Conservation (phyloP, 1,284 basidiomycete species). For the Tylopilus sp. region DNA sequence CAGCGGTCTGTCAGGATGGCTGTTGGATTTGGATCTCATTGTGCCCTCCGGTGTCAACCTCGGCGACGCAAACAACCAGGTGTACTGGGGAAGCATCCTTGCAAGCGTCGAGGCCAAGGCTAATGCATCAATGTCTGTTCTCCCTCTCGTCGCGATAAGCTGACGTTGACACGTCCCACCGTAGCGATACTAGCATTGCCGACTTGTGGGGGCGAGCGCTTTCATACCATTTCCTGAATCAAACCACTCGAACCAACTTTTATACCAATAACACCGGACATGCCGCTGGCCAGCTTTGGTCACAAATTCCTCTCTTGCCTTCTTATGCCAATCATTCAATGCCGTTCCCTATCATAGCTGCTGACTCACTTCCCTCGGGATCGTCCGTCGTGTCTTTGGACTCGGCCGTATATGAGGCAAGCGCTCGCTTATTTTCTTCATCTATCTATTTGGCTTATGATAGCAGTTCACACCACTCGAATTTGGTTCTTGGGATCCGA, state of each 20-base stretch:
- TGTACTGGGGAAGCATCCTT: slow-evolving; percentile 56
- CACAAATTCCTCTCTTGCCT: slow-evolving; percentile 45
- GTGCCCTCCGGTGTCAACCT: slow-evolving; percentile 48
- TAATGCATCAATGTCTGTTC: slow-evolving; percentile 46
- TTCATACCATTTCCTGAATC: slow-evolving; percentile 65
- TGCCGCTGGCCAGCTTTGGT: slow-evolving; percentile 66
- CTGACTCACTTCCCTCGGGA: slow-evolving; percentile 50
- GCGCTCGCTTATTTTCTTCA: not conserved
- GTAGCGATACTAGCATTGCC: slow-evolving; percentile 57
- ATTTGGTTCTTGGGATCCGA: slow-evolving; percentile 67
- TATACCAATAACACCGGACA: slow-evolving; percentile 57
- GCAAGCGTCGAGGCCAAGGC: slow-evolving; percentile 58
- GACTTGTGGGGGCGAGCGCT: slow-evolving; percentile 63
- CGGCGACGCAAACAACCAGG: slow-evolving; percentile 48
- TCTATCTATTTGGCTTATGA: slow-evolving; percentile 1
- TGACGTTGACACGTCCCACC: slow-evolving; percentile 6
- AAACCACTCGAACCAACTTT: slow-evolving; percentile 54
- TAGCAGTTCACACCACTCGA: slow-evolving; percentile 60
- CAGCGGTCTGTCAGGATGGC: slow-evolving; percentile 49
- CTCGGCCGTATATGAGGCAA: slow-evolving; percentile 60
- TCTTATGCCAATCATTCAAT: slow-evolving; percentile 43
- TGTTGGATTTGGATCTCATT: slow-evolving; percentile 52
- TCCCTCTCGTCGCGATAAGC: not conserved
- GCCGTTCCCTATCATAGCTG: slow-evolving; percentile 57
- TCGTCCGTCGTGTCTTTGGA: slow-evolving; percentile 41